Base-by-base conservation (phyloP, 768 basidiomycete species). In the Leccinum rimulosum region DNA sequence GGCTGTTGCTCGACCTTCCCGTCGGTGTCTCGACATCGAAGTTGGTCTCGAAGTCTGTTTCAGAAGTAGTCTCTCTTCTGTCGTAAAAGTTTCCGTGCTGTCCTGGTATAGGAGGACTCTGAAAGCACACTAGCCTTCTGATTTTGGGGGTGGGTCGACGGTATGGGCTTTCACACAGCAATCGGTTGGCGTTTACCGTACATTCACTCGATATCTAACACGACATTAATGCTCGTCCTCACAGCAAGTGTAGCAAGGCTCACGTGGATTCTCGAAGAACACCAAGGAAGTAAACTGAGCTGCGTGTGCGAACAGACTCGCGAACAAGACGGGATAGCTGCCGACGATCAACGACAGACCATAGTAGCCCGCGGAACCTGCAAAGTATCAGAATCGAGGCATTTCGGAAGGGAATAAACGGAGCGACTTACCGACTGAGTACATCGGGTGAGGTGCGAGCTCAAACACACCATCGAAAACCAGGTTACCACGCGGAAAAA, bases 391-490 rank as follows among this genome's bases (percentile, higher is more conserved):
- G 58, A 31, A 52, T 43, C 14, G 66, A 38, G 25, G 0, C 17
- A 6, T 8, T 5, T n/a, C 11, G 0, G 45, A 10, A 48, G 35
- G 30, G 19, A 14, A 31, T 3, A 31, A 4, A 3, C 0, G 4
- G 7, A 11, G 51, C 2, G 17, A 71, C 76, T 30, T 78, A 77
- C 86, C 86, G 58, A 94, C 91, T 27, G 93, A 95, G 73, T 98
- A 98, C 96, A 98, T 98, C 0, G 96, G 91, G 68, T 93, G 92
- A 2, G 91, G 91, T 4, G 92, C 89, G 43, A 95, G 79, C 70
- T 98, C 96, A 65, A 98, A 99, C 17, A 99, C 96, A 14, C 97
- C 97, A 70, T 99, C 96, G 68, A 99, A 99, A 3, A 98, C 89
- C 14, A 99, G 81, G 48, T 89, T 87, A 45, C 91, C 92, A 17